Conservation (phyloP, 2,329 filamentous ascomycete genomes). For the Clarireedia monteithiana region DNA sequence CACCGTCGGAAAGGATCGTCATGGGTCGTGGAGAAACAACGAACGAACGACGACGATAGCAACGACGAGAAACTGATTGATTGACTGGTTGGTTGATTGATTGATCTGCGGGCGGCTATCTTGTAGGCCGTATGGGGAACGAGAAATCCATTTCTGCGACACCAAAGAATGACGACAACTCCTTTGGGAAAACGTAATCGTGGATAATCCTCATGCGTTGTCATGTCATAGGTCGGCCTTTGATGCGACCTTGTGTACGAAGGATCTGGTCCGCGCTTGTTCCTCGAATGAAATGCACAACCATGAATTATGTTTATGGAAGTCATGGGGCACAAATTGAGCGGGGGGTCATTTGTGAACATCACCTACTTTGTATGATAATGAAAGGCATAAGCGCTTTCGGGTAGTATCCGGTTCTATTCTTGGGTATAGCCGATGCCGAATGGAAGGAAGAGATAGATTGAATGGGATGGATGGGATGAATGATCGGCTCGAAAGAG, state of each 20-base stretch:
- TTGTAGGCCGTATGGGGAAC: neutral
- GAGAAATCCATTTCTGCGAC: neutral
- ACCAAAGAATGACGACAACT: neutral
- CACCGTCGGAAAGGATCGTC: neutral
- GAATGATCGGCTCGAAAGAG: neutral
- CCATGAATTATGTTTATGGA: neutral
- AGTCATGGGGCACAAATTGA: neutral
- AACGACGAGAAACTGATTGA: neutral
- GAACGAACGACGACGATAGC: neutral
- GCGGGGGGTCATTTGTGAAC: neutral
- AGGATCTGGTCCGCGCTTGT: conserved; percentile 4
- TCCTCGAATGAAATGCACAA: neutral
- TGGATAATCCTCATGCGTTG: neutral
- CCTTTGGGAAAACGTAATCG: neutral
- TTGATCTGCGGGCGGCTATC: neutral
- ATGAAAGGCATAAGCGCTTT: neutral
- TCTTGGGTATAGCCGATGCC: neutral
- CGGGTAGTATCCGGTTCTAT: neutral
- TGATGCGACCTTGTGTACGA: neutral
- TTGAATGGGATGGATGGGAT: neutral
- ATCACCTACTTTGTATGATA: neutral
- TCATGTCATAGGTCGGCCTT: neutral
- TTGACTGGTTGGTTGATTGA: neutral
- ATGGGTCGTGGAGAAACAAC: neutral
- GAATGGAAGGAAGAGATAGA: neutral